Base-by-base conservation (phyloP, 1,139 yeast species). In the Hemisphaericaspora lyxosophila region DNA sequence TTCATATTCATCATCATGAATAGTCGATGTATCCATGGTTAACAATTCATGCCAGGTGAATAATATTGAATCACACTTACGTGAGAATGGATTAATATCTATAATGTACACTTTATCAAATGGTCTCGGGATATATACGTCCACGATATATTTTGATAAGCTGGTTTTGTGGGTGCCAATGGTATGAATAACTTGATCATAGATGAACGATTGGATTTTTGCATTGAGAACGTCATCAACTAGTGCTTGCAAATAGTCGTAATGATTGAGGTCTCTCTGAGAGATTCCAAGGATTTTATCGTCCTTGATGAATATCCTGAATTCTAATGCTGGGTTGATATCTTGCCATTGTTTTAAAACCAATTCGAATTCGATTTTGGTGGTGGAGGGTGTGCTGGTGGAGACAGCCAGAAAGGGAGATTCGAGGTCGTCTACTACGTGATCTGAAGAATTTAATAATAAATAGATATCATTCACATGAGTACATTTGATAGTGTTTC, bases 281-380 rank as follows among this genome's bases (percentile, higher is more conserved):
- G 90, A 74, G 3, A 85, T 76, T 1, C 87, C 97, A 4, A 89
- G 59, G 4, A 92, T 66, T 30, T 66, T 59, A 2, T 80, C 64
- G 41, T 80, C 74, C 41, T 73, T 70, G 5, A 92, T 85, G 60
- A 88, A 92, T 26, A 90, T 81, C 38, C 98, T 70, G 55, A 92
- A 92, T 59, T 92, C 98, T 46, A 88, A 64, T 0, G 97, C 89
- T 0, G 97, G 97, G 48, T 87, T 88, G 27, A 90, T 64, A 4
- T 67, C 72, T 31, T 76, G 70, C 97, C 97, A 92, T 57, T 86
- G 75, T 32, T 95, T 75, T 29, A 92, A 62, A 4, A 90, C 84
- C 31, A 92, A 64, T 50, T 87, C 95, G 44, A 70, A 75, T 4
- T 62, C 63, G 2, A 48, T 39, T 6, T 28, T n/a, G 2, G 8